Percentiles rank a stretch among this genome's conserved stretches.
phyloP scores from a whole-genome alignment of 345 rosid genomes.

The Acer negundo region DNA sequence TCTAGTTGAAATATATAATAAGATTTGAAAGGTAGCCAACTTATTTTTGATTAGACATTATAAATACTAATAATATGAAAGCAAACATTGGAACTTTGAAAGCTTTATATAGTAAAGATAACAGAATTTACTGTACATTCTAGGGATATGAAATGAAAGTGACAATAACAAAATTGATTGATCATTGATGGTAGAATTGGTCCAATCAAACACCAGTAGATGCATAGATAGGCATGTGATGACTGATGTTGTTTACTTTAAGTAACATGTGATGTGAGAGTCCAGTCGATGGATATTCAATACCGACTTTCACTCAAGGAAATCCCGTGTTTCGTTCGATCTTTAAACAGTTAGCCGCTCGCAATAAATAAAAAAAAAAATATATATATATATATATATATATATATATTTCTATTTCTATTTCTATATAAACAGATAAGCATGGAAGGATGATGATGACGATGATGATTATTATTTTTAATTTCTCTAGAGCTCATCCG shows the following conservation, averaged over 20 bases:
- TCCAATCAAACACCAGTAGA: constrained; percentile 9
- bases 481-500: not conserved
- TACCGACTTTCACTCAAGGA: constrained; percentile 18
- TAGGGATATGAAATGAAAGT: constrained; percentile 7
- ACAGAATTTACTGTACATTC: constrained; percentile 9
- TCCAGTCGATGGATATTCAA: not conserved
- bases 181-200: constrained; percentile 7
- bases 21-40: not conserved
- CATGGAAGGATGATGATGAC: not conserved
- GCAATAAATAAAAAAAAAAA: no score
- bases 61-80: not conserved
- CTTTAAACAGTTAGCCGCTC: no score
- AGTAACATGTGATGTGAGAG: constrained; percentile 13
- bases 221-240: constrained; percentile 1
- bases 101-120: not conserved
- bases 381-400: no score
- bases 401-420: not conserved
- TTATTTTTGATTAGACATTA: not conserved
- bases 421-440: not conserved
- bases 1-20: not conserved
- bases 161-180: not conserved
- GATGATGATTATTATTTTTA: not conserved
- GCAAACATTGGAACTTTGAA: not conserved
- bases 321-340: not conserved
- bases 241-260: constrained; percentile 3